Conservation (phyloP, 2,329 filamentous ascomycete genomes). For the Cladosporium sp. region DNA sequence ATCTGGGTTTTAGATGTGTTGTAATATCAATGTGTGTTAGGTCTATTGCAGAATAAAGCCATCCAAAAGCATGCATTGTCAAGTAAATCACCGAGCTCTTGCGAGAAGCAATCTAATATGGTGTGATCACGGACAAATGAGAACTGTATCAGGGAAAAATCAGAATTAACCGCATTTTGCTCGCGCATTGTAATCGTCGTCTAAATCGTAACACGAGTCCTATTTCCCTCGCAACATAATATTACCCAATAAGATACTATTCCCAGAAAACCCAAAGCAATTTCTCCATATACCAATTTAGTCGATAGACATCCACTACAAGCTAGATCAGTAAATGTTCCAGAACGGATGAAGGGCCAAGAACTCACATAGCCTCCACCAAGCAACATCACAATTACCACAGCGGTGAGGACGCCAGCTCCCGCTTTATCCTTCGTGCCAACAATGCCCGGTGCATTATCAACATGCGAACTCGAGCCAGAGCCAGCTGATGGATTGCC, state of each 20-base stretch:
- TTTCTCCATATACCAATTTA: not conserved
- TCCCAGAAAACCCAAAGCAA: too few species aligned
- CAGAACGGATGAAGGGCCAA: not conserved
- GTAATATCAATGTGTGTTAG: too few species aligned
- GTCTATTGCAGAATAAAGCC: too few species aligned
- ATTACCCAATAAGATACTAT: too few species aligned
- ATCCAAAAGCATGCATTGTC: too few species aligned
- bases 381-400: conserved; percentile 40
- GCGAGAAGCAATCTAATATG: too few species aligned
- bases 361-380: conserved; percentile 11
- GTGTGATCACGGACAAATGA: too few species aligned
- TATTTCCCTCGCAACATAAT: too few species aligned
- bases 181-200: not conserved
- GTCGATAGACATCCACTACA: conserved; percentile 11
- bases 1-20: conserved; percentile 1
- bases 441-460: conserved; percentile 32
- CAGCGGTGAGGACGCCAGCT: conserved; percentile 60
- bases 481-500: conserved; percentile 42
- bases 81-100: too few species aligned
- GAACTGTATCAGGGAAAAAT: too few species aligned
- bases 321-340: not conserved
- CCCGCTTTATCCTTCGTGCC: conserved; percentile 61
- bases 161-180: too few species aligned
- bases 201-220: not conserved
- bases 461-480: conserved; percentile 23